Evolutionary conservation across 2,329 filamentous ascomycete species (phyloP).

Genomic region (Colletotrichum siamense): DNA sequence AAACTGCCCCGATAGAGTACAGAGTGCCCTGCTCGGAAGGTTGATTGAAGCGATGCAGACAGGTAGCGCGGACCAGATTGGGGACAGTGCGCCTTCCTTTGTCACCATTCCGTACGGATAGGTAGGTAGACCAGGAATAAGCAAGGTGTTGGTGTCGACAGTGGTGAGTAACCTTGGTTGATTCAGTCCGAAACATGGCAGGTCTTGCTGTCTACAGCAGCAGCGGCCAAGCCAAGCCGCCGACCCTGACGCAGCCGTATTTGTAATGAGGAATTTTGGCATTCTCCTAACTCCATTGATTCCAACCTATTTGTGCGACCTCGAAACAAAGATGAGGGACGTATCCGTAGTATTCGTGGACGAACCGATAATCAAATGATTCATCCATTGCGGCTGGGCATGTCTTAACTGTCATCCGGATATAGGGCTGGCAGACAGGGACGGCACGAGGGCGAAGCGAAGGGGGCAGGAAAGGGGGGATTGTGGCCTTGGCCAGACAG

Average conservation of each 20-base stretch:
- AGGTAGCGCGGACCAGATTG: neutral
- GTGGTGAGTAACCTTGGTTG: neutral
- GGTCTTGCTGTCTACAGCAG: neutral
- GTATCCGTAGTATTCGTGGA: neutral
- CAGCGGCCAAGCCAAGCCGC: neutral
- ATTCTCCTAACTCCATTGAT: neutral
- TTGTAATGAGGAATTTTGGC: neutral
- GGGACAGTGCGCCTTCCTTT: neutral
- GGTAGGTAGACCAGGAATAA: neutral
- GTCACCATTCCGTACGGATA: neutral
- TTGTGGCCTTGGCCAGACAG: neutral
- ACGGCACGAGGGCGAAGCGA: neutral
- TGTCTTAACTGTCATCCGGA: neutral
- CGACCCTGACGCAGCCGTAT: neutral
- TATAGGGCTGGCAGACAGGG: neutral
- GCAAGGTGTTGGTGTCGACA: neutral
- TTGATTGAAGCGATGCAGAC: neutral
- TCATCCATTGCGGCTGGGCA: neutral
- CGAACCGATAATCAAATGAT: neutral
- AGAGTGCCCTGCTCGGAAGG: neutral
- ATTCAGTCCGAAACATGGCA: constrained; percentile 7
- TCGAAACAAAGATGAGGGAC: neutral
- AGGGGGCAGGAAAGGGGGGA: neutral
- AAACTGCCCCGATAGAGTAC: neutral
- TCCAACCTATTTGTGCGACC: neutral